Evolutionary conservation across 164 flowering plant genomes (phyloP).

Genomic region (Kingdonia uniflora): DNA sequence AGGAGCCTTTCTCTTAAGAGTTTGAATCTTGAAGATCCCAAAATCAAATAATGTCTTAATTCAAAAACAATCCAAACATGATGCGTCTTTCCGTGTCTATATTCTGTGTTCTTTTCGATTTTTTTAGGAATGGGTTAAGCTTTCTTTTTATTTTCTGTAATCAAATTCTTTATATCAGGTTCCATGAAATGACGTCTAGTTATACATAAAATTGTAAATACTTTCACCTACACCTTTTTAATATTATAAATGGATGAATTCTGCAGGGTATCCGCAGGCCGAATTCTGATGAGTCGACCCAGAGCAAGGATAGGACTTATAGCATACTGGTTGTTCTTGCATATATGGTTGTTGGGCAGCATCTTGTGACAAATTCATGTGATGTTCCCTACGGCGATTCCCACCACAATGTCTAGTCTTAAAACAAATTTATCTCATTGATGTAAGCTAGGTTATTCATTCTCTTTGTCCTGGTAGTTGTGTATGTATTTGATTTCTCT

Average conservation of each 20-base stretch:
- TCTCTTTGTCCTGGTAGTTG: background rate
- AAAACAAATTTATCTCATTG: slow-evolving; percentile 21
- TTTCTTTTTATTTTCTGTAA: too few species aligned
- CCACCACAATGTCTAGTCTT: slow-evolving; percentile 4
- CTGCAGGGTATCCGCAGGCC: slow-evolving; percentile 81
- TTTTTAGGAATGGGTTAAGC: too few species aligned
- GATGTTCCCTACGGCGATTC: slow-evolving; percentile 1
- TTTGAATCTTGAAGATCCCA: too few species aligned
- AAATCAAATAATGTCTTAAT: too few species aligned
- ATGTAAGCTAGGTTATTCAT: slow-evolving; percentile 1
- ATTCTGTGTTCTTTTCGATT: too few species aligned
- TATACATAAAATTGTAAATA: too few species aligned
- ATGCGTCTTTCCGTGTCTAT: too few species aligned
- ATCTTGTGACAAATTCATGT: slow-evolving; percentile 47
- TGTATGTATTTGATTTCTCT: slow-evolving; percentile 17
- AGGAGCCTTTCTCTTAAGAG: too few species aligned
- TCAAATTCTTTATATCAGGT: too few species aligned
- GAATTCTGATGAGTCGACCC: slow-evolving; percentile 75
- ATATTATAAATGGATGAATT: background rate
- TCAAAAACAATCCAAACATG: too few species aligned
- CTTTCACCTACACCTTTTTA: too few species aligned
- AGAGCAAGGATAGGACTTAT: slow-evolving; percentile 76
- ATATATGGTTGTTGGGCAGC: slow-evolving; percentile 72
- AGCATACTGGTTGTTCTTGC: slow-evolving; percentile 68
- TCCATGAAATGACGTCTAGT: too few species aligned